A percentile compares a stretch with the other conserved stretches of the same genome.
These are phyloP conservation scores for Mayamaea pseudoterrestris DNA, from an alignment of 108 stramenopile genomes.

Conservation along the genomic window DNA sequence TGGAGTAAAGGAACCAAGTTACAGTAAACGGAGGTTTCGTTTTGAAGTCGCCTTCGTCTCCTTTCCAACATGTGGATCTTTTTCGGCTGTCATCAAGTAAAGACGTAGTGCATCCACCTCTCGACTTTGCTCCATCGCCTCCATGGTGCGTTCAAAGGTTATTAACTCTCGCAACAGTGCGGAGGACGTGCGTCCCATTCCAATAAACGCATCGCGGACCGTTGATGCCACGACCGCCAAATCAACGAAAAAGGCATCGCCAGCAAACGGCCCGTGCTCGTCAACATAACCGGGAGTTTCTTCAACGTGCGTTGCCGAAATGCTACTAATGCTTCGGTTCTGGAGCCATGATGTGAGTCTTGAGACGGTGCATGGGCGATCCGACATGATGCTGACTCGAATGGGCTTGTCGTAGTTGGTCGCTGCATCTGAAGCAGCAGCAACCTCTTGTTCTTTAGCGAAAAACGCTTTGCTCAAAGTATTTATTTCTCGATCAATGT, in stretches of 20 bases:
- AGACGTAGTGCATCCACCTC: too few relatives aligned
- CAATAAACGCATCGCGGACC: conserved; percentile 11
- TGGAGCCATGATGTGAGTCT: conserved; percentile 7
- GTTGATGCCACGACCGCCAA: conserved; percentile 9
- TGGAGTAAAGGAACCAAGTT: too few relatives aligned
- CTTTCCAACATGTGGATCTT: too few relatives aligned
- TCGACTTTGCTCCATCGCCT: background rate
- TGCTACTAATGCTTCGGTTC: background rate
- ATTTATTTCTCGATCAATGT: conserved; percentile 17
- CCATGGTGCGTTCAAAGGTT: conserved; percentile 6
- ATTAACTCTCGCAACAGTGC: conserved; percentile 14
- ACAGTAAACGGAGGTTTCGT: too few relatives aligned
- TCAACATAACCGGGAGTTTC: conserved; percentile 1
- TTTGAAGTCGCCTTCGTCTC: too few relatives aligned
- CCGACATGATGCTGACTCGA: conserved; percentile 18
- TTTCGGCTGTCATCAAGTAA: too few relatives aligned
- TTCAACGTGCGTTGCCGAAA: background rate
- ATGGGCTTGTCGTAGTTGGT: background rate
- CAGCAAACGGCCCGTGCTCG: conserved; percentile 25
- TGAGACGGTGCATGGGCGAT: conserved; percentile 9
- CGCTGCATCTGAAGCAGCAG: too few relatives aligned
- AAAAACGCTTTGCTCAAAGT: too few relatives aligned
- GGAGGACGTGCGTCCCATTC: conserved; percentile 10
- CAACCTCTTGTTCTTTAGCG: too few relatives aligned
- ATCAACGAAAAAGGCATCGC: conserved; percentile 16